Percentiles rank a stretch among this genome's conserved stretches.
These are phyloP conservation scores for Metschnikowia arizonensis DNA, from an alignment of 805 yeast genomes.

Conservation along the genomic window DNA sequence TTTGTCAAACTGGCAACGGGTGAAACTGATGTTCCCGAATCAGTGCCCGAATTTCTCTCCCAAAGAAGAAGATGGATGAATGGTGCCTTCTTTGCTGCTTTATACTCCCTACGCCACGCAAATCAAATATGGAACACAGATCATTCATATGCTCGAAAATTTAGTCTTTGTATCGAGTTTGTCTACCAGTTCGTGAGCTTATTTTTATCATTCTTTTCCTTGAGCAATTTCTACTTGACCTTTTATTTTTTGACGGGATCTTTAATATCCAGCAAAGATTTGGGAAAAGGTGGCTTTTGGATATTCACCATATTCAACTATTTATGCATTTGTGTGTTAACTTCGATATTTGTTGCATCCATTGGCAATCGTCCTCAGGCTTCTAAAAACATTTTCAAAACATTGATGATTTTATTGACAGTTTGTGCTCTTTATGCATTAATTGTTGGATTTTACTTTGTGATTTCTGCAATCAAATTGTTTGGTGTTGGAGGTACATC, in stretches of 20 bases:
- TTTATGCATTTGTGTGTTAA: conserved; percentile 72
- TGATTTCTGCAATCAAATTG: conserved; percentile 47
- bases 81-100: conserved; percentile 30
- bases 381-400: conserved; percentile 71
- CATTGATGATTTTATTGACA: conserved; percentile 67
- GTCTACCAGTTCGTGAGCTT: conserved; percentile 22
- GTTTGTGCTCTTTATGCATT: conserved; percentile 79
- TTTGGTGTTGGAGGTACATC: conserved; percentile 42
- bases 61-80: conserved; percentile 30
- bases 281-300: conserved; percentile 75
- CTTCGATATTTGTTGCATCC: conserved; percentile 86
- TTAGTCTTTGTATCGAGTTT: conserved; percentile 25
- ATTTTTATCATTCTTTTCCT: conserved; percentile 24
- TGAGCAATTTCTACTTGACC: conserved; percentile 27
- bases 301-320: conserved; percentile 84
- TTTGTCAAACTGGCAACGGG: conserved; percentile 30
- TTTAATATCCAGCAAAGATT: conserved; percentile 40
- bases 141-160: conserved; percentile 22
- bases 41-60: conserved; percentile 25
- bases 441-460: conserved; percentile 77
- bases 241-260: conserved; percentile 40
- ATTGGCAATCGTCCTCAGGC: conserved; percentile 99
- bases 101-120: conserved; percentile 24
- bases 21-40: conserved; percentile 29
- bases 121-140: conserved; percentile 26